Evolutionary conservation across 306 rosid genomes (phyloP), one percentile per base, ranked within the genome.

Genomic region (Vicia faba): DNA sequence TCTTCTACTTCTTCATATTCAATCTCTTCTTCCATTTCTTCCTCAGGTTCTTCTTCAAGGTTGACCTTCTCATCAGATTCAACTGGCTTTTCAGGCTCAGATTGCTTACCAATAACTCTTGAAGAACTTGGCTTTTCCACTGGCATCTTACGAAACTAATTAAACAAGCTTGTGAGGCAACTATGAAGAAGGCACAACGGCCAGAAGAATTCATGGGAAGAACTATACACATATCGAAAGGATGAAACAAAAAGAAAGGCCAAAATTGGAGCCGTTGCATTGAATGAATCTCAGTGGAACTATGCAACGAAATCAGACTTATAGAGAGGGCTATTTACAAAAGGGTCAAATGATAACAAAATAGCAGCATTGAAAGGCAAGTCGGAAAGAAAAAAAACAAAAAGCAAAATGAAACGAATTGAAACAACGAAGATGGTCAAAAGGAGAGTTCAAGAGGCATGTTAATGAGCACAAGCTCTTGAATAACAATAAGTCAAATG

Each of bases 191-290:
- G 95, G 88, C 96, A 89, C 96, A 81, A 87, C 81, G 96, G 88
- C 99, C 92, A 88, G 95, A 93, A 83, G 86, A 89, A 81, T 79
- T 93, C 95, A 86, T 83, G 96, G 97, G 96, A 85, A 81, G 95
- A 88, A 20, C 23, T 20, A 20, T 20, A 20, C 23, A 20, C 23
- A 20, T 20, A 20, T 20, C 23, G 23, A 20, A 20, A 20, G 23
- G 23, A 20, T 20, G 23, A 20, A 84, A 86, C 85, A 86, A 80
- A 86, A 79, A 75, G 92, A 88, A 85, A 84, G 93, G 98, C 83
- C 86, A 81, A 83, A 85, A 78, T 80, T 66, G 88, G 95, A 78
- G 83, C 78, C 48, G 83, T 79, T 56, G 82, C 81, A 79, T 75
- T 40, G 79, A 78, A 74, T 74, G 86, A 85, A 75, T 82, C 79